Percentiles rank a stretch among this genome's conserved stretches.
phyloP scores from a whole-genome alignment of 768 basidiomycete genomes.

The Fistulinella prunicolor region DNA sequence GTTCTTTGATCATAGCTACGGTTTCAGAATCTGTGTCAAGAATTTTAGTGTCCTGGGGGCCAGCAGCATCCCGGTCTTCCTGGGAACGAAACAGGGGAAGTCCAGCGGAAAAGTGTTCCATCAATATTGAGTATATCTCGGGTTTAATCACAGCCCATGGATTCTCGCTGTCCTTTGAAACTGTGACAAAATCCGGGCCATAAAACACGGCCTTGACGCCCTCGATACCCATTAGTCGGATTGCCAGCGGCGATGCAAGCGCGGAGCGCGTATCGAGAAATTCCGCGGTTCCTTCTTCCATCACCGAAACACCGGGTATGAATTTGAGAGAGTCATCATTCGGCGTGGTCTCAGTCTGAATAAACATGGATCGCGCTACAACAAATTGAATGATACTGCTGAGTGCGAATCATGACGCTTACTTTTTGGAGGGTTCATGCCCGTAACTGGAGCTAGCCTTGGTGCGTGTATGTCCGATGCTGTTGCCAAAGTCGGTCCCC shows the following conservation, averaged over 20 bases:
- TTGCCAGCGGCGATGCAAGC: conserved; percentile 89
- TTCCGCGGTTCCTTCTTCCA: conserved; percentile 87
- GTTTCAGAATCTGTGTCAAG: conserved; percentile 94
- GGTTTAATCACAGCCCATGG: conserved; percentile 92
- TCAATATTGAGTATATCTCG: conserved; percentile 91
- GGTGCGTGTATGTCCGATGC: conserved; percentile 27
- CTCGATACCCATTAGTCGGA: conserved; percentile 91
- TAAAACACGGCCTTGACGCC: conserved; percentile 90
- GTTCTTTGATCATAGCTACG: conserved; percentile 98
- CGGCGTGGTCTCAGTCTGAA: conserved; percentile 96
- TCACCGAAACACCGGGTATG: conserved; percentile 88
- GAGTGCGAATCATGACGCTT: conserved; percentile 6
- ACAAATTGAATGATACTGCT: neutral
- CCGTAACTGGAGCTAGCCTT: conserved; percentile 1
- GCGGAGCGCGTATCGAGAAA: conserved; percentile 89
- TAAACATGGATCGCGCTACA: conserved; percentile 89
- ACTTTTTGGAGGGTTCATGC: conserved; percentile 34
- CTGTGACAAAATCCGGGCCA: conserved; percentile 97
- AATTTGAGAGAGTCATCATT: conserved; percentile 98
- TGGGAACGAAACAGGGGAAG: conserved; percentile 81
- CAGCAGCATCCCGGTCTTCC: conserved; percentile 75
- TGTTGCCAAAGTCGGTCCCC: conserved; percentile 34
- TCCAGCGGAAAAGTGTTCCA: conserved; percentile 97
- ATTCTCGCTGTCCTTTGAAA: conserved; percentile 85
- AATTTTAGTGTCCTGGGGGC: conserved; percentile 91